Percentiles rank a stretch among this genome's conserved stretches.
Evolutionary conservation across 306 rosid genomes (phyloP).

Genomic region (Trifolium repens): DNA sequence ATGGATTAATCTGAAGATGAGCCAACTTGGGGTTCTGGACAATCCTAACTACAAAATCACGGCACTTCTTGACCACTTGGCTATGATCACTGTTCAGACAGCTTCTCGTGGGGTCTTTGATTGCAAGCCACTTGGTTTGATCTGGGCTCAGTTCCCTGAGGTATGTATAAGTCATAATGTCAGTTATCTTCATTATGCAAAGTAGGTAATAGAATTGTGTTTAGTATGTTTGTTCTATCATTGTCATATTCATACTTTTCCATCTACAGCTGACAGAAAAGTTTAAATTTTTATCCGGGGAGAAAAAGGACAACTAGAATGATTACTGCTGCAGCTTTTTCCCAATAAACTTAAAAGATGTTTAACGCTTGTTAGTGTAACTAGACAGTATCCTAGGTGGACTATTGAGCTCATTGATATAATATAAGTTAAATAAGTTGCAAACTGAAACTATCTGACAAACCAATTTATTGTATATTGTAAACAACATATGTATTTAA

Average conservation of each 20-base stretch:
- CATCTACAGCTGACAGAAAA: not conserved
- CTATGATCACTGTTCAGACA: constrained; percentile 93
- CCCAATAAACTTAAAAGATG: constrained; percentile 23
- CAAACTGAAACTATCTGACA: constrained; percentile 5
- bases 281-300: too few relatives aligned
- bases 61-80: constrained; percentile 87
- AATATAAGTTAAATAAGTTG: not conserved
- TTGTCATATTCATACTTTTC: constrained; percentile 4
- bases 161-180: constrained; percentile 44
- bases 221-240: constrained; percentile 5
- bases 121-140: constrained; percentile 97
- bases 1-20: constrained; percentile 94
- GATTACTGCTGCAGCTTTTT: not conserved
- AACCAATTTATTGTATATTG: not conserved
- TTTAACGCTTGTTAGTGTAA: constrained; percentile 19
- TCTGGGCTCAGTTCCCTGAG: constrained; percentile 96
- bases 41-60: constrained; percentile 96
- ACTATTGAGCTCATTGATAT: not conserved
- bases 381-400: not conserved
- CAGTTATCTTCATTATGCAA: constrained; percentile 18
- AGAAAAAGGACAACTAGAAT: not conserved
- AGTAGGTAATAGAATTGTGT: constrained; percentile 19
- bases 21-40: constrained; percentile 86
- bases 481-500: not conserved
- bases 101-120: constrained; percentile 83